Evolutionary conservation across 1,284 basidiomycete species (phyloP), one percentile per base, ranked within the genome.

Genomic region (Anthracocystis walkeri): DNA sequence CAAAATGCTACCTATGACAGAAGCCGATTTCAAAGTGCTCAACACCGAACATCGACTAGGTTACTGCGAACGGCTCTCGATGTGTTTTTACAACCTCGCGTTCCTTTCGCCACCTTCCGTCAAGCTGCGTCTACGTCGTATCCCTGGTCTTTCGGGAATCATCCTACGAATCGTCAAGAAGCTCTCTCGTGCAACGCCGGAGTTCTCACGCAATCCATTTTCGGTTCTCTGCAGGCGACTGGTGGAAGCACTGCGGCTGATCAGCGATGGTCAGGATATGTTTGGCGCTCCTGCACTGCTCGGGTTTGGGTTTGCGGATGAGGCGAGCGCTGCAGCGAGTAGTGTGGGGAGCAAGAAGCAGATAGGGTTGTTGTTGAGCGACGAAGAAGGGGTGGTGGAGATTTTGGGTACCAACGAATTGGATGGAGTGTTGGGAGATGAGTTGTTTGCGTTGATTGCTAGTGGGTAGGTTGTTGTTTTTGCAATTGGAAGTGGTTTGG

Each of bases 31-130:
- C 80, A 88, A 90, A 70, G 86, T 93, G 68, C 87, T 91, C 72
- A 90, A 92, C 54, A 85, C 86, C 38, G 88, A 89, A 67, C 80
- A 88, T 21, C 93, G 92, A 89, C 86, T 95, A 48, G 90, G 90
- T 44, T 92, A 93, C 84, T 86, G 92, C 72, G 93, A 96, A 87
- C 91, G 92, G 66, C 87, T 90, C 46, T 88, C 92, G 21, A 90
- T 95, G 87, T 90, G 90, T 18, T 89, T 97, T 42, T 97, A 97
- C 87, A 91, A 92, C 38, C 87, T 98, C 65, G 90, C 91, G 8
- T 97, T 95, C 88, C 87, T 96, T 51, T 90, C 94, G 5, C 89
- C 93, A 1, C 90, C 90, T 1, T 86, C 88, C 33, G 84, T 94
- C 64, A 94, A 96, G 86, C 86, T 88, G 58, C 88, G 87, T 62